Base-by-base conservation (phyloP, 2,329 filamentous ascomycete species). In the Aspergillus sojae region DNA sequence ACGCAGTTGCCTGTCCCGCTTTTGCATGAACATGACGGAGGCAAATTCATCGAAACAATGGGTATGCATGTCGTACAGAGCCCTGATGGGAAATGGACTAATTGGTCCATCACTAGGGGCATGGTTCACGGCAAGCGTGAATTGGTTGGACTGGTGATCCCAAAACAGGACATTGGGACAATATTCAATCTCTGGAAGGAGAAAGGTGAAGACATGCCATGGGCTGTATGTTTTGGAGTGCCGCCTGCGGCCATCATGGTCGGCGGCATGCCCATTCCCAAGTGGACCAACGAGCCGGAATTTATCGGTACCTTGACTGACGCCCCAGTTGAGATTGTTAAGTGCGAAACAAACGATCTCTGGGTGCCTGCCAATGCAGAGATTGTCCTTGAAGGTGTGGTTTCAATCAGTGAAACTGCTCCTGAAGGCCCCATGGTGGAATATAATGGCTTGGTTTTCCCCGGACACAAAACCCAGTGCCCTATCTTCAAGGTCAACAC, bases 261-360 rank as follows among this genome's bases (percentile, higher is more conserved):
- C 9, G 48, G 62, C 28, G 63, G 65, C 21, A 67, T 65, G 65
- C 65, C 63, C 7, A 62, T 67, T 34, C 63, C 65, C 9, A 57
- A 65, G 30, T 61, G 58, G 55, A 62, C 64, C 14, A 60, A 63
- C 23, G 65, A 67, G 53, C 43, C 61, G 16, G 63, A 61, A 21
- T 65, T 65, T 28, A 58, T 67, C 12, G 62, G 66, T 32, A 65
- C 69, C 26, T 55, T 71, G 23, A 57, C 58, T 5, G 67, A 65
- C 14, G 57, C 50, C 5, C 67, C 67, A 12, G 54, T 70, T 12
- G 63, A 68, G 39, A 59, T 69, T 21, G 65, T 54, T 14, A 54
- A 71, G 28, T 71, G 69, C 41, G 69, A 70, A 50, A 70, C 68
- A 16, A 71, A 68, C 43, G 63, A 66, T 46, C 58, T 70, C 19